phyloP scores from a whole-genome alignment of 2,329 filamentous ascomycete species.

The Dactylellina leptospora region DNA sequence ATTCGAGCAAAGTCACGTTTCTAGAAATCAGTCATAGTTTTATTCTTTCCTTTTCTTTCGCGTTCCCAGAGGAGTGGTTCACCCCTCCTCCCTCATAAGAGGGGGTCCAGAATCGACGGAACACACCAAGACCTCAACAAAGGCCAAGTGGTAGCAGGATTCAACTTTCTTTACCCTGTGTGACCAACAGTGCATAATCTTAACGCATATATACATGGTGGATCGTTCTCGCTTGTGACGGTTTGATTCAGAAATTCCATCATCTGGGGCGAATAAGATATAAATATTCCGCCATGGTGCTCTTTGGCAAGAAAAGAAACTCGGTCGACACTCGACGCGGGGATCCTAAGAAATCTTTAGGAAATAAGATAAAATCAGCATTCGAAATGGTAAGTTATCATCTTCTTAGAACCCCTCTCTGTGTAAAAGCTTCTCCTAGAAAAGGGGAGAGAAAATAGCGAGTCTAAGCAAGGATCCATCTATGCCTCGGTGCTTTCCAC shows the following conservation, averaged over 20 bases:
- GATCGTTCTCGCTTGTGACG: not conserved
- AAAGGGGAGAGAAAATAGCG: not conserved
- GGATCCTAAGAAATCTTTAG: conserved; percentile 18
- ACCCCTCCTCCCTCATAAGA: not conserved
- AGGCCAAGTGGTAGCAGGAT: conserved; percentile 15
- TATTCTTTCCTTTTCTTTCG: conserved; percentile 4
- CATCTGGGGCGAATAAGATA: not conserved
- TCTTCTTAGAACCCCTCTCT: not conserved
- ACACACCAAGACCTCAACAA: too few species aligned
- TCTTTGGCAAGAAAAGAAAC: conserved; percentile 15
- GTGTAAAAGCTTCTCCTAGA: conserved; percentile 3
- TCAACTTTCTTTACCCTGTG: conserved; percentile 1
- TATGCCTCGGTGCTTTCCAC: not conserved
- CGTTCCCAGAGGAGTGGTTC: conserved; percentile 5
- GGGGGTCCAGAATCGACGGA: not conserved
- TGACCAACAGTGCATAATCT: conserved; percentile 3
- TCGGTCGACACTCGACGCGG: not conserved
- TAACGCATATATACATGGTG: conserved; percentile 2
- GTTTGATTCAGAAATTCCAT: too few species aligned
- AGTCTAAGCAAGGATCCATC: conserved; percentile 35
- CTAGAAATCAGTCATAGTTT: not conserved
- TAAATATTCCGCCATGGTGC: conserved; percentile 22
- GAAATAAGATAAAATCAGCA: conserved; percentile 18
- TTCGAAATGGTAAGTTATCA: conserved; percentile 31
- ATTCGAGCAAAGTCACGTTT: not conserved